Evolutionary conservation across 345 rosid species (phyloP), one percentile per base, ranked within the genome.

Genomic region (Arabidopsis thaliana): DNA sequence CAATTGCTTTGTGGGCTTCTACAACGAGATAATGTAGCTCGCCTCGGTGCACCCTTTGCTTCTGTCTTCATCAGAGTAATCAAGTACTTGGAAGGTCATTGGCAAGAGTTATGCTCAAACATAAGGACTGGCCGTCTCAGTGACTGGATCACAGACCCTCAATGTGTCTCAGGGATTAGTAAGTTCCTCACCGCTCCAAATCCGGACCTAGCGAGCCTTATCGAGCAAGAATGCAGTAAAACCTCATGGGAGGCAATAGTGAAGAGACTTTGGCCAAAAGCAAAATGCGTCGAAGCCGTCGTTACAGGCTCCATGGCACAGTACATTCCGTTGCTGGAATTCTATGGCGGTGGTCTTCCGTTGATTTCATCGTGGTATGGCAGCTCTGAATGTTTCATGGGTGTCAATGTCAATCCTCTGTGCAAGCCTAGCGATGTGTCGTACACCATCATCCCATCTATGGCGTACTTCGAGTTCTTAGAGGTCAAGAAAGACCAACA

Each of bases 261-360:
- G n/a, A 87, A 24, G 82, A 89, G 76, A 79, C 72, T 93, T 22
- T 91, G 93, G 97, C 96, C 92, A 25, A 80, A 79, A 57, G 86
- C 97, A 7, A 91, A 89, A 83, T 91, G 83, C 82, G 84, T 93
- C 44, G 98, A 93, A 52, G 89, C 86, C 12, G 81, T 93, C 16
- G 86, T 85, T 56, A 91, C 98, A 8, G 97, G 96, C 16, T 76
- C 96, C 20, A 93, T 93, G 98, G 93, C 96, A 10, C 98, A 93
- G 55, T 93, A 93, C 25, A 83, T 90, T 28, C 87, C 93, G 0
- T 80, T 87, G 13, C 83, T 93, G 8, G 93, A 89, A 67, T 87
- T 85, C 50, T 93, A 91, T 78, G 77, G 90, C 1, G 97, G 93
- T 0, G 91, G 96, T 41, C 80, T 89, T 42, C 98, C 98, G 37